Evolutionary conservation across 2,329 filamentous ascomycete species (phyloP).

Genomic region (Penicillium sp.): DNA sequence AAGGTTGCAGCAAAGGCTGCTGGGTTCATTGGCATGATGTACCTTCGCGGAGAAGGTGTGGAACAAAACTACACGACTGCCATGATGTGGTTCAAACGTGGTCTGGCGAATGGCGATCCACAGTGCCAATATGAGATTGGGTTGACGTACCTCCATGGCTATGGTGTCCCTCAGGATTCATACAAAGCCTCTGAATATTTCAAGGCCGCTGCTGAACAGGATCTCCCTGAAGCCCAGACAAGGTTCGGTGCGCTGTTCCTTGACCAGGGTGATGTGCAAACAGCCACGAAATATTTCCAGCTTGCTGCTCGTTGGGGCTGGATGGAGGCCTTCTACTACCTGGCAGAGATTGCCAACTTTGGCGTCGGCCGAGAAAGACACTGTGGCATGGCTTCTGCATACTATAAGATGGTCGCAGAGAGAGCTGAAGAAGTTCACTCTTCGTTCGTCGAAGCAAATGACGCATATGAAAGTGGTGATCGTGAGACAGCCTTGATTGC

Average conservation of each 20-base stretch:
- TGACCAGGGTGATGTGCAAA: conserved; percentile 78
- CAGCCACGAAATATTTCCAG: conserved; percentile 82
- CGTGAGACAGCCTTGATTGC: conserved; percentile 73
- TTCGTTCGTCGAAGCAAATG: conserved; percentile 77
- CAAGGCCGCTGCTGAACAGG: conserved; percentile 74
- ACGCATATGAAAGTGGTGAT: conserved; percentile 74
- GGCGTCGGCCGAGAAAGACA: conserved; percentile 76
- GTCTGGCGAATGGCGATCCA: conserved; percentile 69
- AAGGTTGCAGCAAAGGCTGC: conserved; percentile 79
- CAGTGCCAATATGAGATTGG: conserved; percentile 82
- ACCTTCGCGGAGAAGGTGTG: conserved; percentile 79
- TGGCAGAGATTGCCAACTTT: conserved; percentile 79
- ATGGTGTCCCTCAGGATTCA: conserved; percentile 67
- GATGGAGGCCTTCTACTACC: conserved; percentile 87
- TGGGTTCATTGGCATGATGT: conserved; percentile 84
- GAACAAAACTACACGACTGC: conserved; percentile 74
- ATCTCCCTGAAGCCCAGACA: conserved; percentile 75
- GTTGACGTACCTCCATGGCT: conserved; percentile 75
- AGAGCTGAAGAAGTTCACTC: conserved; percentile 69
- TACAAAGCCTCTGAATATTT: conserved; percentile 71
- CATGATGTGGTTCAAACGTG: conserved; percentile 77
- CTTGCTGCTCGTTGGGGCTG: conserved; percentile 76
- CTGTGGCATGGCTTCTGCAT: conserved; percentile 70
- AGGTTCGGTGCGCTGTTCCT: conserved; percentile 79
- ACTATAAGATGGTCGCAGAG: conserved; percentile 78